A percentile compares a stretch with the other conserved stretches of the same genome.
These are phyloP conservation scores for Panicum miliaceum DNA, from an alignment of 176 grass and related monocot species.

Conservation along the genomic window DNA sequence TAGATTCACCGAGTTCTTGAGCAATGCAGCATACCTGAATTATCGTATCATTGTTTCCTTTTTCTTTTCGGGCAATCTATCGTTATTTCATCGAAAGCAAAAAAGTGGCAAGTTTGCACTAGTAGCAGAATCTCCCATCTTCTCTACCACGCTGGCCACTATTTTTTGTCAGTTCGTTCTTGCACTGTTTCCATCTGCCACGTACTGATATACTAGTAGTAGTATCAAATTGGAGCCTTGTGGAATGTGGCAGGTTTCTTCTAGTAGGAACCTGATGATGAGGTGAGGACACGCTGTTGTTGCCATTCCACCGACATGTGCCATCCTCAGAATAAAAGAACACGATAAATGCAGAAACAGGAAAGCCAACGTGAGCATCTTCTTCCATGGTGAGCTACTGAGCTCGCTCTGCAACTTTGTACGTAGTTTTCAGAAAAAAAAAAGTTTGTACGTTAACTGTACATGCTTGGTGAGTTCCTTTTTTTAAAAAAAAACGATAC, in stretches of 20 bases:
- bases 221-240: background rate
- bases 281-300: background rate
- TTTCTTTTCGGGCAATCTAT: no score
- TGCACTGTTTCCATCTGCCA: background rate
- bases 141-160: background rate
- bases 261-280: background rate
- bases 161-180: background rate
- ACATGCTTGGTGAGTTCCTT: background rate
- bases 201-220: background rate
- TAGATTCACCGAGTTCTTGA: background rate
- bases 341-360: constrained; percentile 8
- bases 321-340: background rate
- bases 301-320: no score
- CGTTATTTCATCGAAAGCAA: background rate
- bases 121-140: background rate
- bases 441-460: no score
- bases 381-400: background rate
- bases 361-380: background rate
- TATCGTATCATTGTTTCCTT: no score
- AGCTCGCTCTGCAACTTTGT: background rate
- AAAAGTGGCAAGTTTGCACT: background rate
- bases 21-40: background rate
- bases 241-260: background rate
- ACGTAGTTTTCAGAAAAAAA: no score
- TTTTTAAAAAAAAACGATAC: background rate